A percentile compares a stretch with the other conserved stretches of the same genome.
Conservation (phyloP, 768 basidiomycete species). For the Leccinum imitatum region DNA sequence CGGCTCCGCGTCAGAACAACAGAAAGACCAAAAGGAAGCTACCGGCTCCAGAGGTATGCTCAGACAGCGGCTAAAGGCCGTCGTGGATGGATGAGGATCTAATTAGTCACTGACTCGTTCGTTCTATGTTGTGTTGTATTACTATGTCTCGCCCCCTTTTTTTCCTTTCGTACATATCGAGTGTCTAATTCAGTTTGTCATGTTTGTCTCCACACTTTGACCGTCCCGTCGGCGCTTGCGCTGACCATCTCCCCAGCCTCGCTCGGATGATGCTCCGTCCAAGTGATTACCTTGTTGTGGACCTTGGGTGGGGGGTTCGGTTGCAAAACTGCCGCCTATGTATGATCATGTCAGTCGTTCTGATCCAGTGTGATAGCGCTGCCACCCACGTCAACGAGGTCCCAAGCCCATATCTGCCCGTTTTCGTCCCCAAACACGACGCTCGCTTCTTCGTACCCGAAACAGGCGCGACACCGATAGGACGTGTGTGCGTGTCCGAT, state of each 20-base stretch:
- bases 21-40: conserved; percentile 21
- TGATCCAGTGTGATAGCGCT: background rate
- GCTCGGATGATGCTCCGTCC: conserved; percentile 87
- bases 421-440: conserved; percentile 90
- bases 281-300: conserved; percentile 84
- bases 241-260: conserved; percentile 84
- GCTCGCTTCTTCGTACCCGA: conserved; percentile 78
- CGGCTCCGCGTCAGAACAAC: conserved; percentile 22
- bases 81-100: conserved; percentile 26
- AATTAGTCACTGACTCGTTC: conserved; percentile 12
- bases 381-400: conserved; percentile 76
- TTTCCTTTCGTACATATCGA: background rate
- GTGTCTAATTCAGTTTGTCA: conserved; percentile 9
- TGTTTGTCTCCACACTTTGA: conserved; percentile 80
- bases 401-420: conserved; percentile 90
- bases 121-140: conserved; percentile 25
- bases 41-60: conserved; percentile 17
- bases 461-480: conserved; percentile 80
- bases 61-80: conserved; percentile 33
- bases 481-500: conserved; percentile 69
- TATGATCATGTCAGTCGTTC: conserved; percentile 4
- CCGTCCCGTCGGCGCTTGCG: conserved; percentile 86
- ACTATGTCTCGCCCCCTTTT: conserved; percentile 2
- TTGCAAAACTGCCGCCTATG: conserved; percentile 65
- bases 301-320: conserved; percentile 75